phyloP scores from a whole-genome alignment of 1,139 yeast genomes.

The Sugiyamaella japonica region DNA sequence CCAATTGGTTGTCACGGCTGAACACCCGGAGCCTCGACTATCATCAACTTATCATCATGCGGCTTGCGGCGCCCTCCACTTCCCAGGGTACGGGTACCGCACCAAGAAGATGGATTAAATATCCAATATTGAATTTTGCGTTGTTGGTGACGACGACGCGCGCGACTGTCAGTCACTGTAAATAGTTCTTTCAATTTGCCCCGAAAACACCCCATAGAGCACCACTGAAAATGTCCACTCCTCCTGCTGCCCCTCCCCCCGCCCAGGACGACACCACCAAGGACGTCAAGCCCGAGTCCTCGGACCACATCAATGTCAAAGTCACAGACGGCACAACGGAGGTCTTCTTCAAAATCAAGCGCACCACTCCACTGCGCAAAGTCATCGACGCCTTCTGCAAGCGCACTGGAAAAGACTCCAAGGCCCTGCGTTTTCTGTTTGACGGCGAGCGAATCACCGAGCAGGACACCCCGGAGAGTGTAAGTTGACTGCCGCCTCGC shows the following conservation, averaged over 20 bases:
- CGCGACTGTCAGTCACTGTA: too few species aligned
- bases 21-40: too few species aligned
- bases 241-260: conserved; percentile 13
- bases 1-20: too few species aligned
- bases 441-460: conserved; percentile 92
- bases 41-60: too few species aligned
- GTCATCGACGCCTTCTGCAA: conserved; percentile 98
- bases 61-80: too few species aligned
- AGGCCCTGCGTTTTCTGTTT: conserved; percentile 80
- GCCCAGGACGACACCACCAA: conserved; percentile 34
- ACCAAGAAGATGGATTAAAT: not conserved
- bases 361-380: conserved; percentile 88
- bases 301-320: conserved; percentile 78
- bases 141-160: conserved; percentile 9
- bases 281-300: conserved; percentile 38
- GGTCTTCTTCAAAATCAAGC: conserved; percentile 92
- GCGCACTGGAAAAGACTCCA: conserved; percentile 89
- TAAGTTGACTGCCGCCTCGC: conserved; percentile 29
- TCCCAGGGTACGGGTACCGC: not conserved
- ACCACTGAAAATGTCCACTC: conserved; percentile 22
- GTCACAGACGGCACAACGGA: conserved; percentile 93
- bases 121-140: not conserved
- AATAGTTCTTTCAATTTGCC: too few species aligned
- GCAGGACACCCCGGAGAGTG: conserved; percentile 85
- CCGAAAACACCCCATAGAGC: not conserved